These are phyloP conservation scores for Scedosporium aurantiacum DNA, from an alignment of 2,329 filamentous ascomycete genomes.

Conservation along the genomic window DNA sequence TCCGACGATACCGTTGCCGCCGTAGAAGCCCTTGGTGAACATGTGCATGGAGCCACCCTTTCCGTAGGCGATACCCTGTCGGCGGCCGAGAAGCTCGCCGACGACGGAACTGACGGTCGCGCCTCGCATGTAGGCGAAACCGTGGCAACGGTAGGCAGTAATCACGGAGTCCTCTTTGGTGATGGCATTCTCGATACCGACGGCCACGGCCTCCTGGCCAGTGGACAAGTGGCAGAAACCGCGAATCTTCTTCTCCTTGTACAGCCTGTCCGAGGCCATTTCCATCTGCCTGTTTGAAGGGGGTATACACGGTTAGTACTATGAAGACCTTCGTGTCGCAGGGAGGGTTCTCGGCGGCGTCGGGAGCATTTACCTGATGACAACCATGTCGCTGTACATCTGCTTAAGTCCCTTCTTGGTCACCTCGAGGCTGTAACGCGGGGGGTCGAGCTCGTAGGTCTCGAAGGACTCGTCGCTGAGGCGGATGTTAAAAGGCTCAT, in stretches of 20 bases:
- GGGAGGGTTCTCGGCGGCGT: not conserved
- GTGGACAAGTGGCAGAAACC: conserved; percentile 99
- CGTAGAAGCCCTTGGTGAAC: conserved; percentile 97
- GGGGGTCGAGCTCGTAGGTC: conserved; percentile 97
- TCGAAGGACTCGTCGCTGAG: conserved; percentile 99
- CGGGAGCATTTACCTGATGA: conserved; percentile 55
- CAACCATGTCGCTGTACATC: conserved; percentile 98
- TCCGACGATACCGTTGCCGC: conserved; percentile 97
- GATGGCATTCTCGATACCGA: conserved; percentile 94
- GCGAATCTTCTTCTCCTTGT: conserved; percentile 99
- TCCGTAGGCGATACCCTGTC: conserved; percentile 94
- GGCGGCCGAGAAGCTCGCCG: conserved; percentile 86
- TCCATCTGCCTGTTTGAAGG: conserved; percentile 73
- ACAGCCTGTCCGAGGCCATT: conserved; percentile 96
- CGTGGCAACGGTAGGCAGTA: conserved; percentile 98
- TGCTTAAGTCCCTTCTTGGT: conserved; percentile 98
- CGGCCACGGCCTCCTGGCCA: conserved; percentile 93
- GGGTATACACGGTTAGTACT: conserved; percentile 8
- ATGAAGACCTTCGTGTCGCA: not conserved
- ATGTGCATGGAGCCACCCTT: conserved; percentile 99
- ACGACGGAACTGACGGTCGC: conserved; percentile 85
- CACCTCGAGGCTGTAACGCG: conserved; percentile 80
- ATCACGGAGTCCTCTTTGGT: conserved; percentile 87
- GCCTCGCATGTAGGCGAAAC: conserved; percentile 94
- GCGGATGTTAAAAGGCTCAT: conserved; percentile 82